Conservation (phyloP, 306 rosid genomes). For the Lablab purpureus region DNA sequence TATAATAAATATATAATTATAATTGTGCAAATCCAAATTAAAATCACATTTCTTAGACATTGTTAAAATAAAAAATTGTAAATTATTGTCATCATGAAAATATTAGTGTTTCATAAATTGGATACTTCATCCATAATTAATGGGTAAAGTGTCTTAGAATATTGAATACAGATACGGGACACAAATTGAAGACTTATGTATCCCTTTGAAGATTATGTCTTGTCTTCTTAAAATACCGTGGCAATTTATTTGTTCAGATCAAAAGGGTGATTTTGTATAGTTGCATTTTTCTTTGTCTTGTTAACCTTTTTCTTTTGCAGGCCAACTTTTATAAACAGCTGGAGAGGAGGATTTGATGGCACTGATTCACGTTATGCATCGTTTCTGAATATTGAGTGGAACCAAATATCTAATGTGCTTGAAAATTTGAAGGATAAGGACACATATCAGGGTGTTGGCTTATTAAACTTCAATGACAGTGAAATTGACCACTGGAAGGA, state of each 20-base stretch:
- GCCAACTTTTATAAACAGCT: conserved; percentile 48
- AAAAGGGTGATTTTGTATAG: background rate
- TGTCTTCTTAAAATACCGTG: conserved; percentile 22
- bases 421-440: conserved; percentile 59
- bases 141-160: too few species aligned
- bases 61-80: too few species aligned
- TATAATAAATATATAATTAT: too few species aligned
- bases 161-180: too few species aligned
- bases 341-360: conserved; percentile 50
- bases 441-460: conserved; percentile 78
- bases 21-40: too few species aligned
- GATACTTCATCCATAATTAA: too few species aligned
- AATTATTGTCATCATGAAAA: too few species aligned
- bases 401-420: conserved; percentile 61
- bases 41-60: too few species aligned
- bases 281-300: background rate
- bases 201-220: conserved; percentile 10
- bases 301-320: conserved; percentile 48
- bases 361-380: conserved; percentile 66
- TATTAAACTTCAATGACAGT: conserved; percentile 74
- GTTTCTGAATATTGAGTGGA: conserved; percentile 68
- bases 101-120: too few species aligned
- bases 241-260: conserved; percentile 18
- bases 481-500: conserved; percentile 79
- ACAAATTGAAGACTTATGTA: too few species aligned